Evolutionary conservation across 176 grass and related monocot genomes (phyloP), one percentile per base, ranked within the genome.

Genomic region (Alopecurus myosuroides): DNA sequence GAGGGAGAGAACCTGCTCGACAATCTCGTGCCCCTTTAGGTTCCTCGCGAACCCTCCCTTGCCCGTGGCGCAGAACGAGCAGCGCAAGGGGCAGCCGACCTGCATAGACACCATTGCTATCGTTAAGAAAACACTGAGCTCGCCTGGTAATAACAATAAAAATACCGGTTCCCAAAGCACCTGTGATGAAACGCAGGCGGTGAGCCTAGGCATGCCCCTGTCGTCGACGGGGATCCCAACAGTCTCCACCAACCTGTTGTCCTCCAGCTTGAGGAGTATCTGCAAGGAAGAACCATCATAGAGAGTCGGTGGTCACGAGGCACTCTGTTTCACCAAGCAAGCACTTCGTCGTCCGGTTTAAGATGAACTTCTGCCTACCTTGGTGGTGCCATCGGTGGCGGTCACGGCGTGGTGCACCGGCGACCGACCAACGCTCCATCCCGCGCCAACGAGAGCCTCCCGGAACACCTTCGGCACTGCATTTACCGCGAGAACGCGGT

Each of bases 221-320:
- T 88, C 91, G 36, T 95, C 81, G 4, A 91, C 87, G 20, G 93
- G 96, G 86, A 98, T 98, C 56, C 93, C 96, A 50, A 98, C 96
- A 2, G 89, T 95, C 91, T 98, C 96, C 14, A 98, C 77, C 89
- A 98, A 68, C 64, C 96, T 91, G 61, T 90, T 95, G 81, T 98
- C 96, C 81, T 95, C 91, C 85, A 98, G 76, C 88, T 95, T 98
- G 55, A 98, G 85, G 76, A 98, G 91, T 92, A 98, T 94, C 96
- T 98, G 70, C 80, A 81, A 72, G 52, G 35, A 79, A 28, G 3
- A 14, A 73, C 6, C 13, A 58, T 68, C 55, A 76, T 39, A 39
- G 10, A 80, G 6, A 77, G 20, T 60, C 15, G 52, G 3, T 7
- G 33, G 29, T 41, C 15, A 25, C 31, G 35, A 55, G 25, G 6